Conservation (phyloP, 208 protist genomes). For the Herpetomonas samuelpessoai region DNA sequence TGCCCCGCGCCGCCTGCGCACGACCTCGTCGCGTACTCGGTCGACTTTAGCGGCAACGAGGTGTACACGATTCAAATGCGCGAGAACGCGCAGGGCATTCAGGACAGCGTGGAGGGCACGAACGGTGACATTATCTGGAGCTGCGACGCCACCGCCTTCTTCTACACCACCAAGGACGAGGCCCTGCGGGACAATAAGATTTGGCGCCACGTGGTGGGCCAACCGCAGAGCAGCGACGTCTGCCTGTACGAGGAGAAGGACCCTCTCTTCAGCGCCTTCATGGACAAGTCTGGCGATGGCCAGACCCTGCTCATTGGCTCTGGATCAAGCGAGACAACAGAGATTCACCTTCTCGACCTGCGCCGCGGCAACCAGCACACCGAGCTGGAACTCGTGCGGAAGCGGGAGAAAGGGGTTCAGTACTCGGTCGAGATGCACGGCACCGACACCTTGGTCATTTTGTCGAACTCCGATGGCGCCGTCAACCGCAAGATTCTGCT, state of each 20-base stretch:
- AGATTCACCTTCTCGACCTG: slow-evolving; percentile 76
- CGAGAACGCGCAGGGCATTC: slow-evolving; percentile 12
- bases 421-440: slow-evolving; percentile 81
- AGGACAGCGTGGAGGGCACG: slow-evolving; percentile 61
- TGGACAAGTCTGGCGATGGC: slow-evolving; percentile 58
- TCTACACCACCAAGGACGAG: slow-evolving; percentile 83
- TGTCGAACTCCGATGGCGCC: slow-evolving; percentile 76
- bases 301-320: slow-evolving; percentile 65
- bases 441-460: slow-evolving; percentile 59
- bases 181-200: slow-evolving; percentile 78
- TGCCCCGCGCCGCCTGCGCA: slow-evolving; percentile 54
- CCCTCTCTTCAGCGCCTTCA: slow-evolving; percentile 58
- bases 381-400: slow-evolving; percentile 59
- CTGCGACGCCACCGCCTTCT: slow-evolving; percentile 56
- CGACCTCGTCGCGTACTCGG: slow-evolving; percentile 72
- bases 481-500: slow-evolving; percentile 80
- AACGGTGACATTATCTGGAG: slow-evolving; percentile 80
- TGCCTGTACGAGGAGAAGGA: slow-evolving; percentile 80
- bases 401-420: slow-evolving; percentile 73
- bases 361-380: slow-evolving; percentile 52
- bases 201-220: slow-evolving; percentile 82
- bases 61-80: slow-evolving; percentile 78
- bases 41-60: slow-evolving; percentile 84
- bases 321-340: slow-evolving; percentile 71
- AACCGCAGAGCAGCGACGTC: slow-evolving; percentile 65